phyloP scores from a whole-genome alignment of 164 flowering plant genomes.

The Berberis thunbergii region DNA sequence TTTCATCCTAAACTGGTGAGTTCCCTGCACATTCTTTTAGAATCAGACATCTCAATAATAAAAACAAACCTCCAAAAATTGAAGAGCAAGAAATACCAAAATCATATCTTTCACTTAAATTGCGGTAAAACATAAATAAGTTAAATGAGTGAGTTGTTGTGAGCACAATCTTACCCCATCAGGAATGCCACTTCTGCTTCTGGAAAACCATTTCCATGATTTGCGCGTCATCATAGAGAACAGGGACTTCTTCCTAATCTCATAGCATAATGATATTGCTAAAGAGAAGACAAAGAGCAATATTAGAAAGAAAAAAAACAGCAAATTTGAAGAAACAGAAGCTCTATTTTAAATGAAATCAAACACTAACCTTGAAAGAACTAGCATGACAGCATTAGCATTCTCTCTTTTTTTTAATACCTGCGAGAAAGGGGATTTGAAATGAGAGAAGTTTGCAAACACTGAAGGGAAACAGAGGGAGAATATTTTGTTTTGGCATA shows the following conservation, averaged over 20 bases:
- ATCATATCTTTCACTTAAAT: not conserved
- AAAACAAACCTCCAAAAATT: not conserved
- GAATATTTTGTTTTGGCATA: no score
- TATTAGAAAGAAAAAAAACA: no score
- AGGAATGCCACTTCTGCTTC: constrained; percentile 24
- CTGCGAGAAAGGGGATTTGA: no score
- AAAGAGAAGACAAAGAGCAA: no score
- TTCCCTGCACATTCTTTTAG: constrained; percentile 36
- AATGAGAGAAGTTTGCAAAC: no score
- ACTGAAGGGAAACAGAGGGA: no score
- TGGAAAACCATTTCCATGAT: constrained; percentile 41
- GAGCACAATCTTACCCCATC: constrained; percentile 39
- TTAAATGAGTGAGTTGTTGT: not conserved
- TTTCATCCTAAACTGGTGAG: constrained; percentile 49
- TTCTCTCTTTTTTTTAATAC: no score
- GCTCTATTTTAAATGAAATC: no score
- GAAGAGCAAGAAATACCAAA: not conserved
- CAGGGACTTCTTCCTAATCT: constrained; percentile 15
- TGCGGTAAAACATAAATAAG: not conserved
- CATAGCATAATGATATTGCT: constrained; percentile 18
- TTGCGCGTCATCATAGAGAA: constrained; percentile 47
- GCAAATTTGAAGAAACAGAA: no score
- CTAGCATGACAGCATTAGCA: no score
- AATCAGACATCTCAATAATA: not conserved
- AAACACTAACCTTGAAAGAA: no score